phyloP scores from a whole-genome alignment of 139 green algal genomes.

The Coelastrella sp. region DNA sequence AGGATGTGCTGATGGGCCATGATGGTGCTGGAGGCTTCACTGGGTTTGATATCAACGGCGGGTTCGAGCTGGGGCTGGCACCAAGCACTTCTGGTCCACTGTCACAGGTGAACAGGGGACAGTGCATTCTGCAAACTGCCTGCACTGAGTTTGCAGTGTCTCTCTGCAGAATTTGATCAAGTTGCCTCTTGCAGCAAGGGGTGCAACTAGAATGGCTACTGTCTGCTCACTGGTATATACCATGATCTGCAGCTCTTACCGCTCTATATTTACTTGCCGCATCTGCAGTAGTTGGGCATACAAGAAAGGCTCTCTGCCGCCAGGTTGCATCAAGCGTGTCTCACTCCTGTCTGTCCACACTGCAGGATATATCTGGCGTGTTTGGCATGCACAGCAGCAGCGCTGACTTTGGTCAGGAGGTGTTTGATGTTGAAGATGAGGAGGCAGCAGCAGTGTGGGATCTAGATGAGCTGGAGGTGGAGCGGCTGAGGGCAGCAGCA shows the following conservation, averaged over 20 bases:
- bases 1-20: constrained; percentile 33
- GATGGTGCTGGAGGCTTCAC: background rate
- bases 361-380: constrained; percentile 41
- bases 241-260: too few species aligned
- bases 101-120: constrained; percentile 16
- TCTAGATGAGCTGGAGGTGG: constrained; percentile 44
- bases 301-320: background rate
- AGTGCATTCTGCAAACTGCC: too few species aligned
- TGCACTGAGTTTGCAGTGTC: too few species aligned
- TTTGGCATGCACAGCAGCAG: constrained; percentile 41
- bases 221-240: too few species aligned
- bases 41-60: background rate
- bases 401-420: constrained; percentile 12
- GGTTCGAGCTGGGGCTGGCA: constrained; percentile 27
- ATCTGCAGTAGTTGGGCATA: too few species aligned
- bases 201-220: too few species aligned
- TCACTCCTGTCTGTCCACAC: background rate
- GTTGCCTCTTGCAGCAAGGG: too few species aligned
- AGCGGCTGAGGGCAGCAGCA: constrained; percentile 32
- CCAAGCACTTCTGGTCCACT: background rate
- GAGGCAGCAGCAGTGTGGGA: constrained; percentile 39
- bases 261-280: too few species aligned
- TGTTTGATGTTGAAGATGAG: constrained; percentile 34
- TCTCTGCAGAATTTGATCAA: too few species aligned
- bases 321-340: background rate